A percentile compares a stretch with the other conserved stretches of the same genome.
Conservation (phyloP, 495 filamentous ascomycete genomes). For the Monascus purpureus region DNA sequence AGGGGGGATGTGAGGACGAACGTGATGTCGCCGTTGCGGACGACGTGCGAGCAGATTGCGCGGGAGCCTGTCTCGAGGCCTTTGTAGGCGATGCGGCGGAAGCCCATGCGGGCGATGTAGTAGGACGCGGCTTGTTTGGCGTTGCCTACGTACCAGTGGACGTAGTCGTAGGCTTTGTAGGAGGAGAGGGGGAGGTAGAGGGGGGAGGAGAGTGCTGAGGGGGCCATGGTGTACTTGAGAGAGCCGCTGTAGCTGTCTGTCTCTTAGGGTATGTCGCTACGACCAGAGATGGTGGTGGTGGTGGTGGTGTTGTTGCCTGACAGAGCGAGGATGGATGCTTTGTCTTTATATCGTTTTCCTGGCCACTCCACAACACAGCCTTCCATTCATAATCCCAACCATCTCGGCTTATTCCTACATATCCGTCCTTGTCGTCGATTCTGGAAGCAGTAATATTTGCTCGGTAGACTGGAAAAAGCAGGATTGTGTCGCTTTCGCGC, state of each 20-base stretch:
- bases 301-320: slow-evolving; percentile 2
- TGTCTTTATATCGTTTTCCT: no score
- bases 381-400: no score
- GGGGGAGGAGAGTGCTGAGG: slow-evolving; percentile 46
- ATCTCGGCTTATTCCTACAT: neutral
- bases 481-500: neutral
- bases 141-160: slow-evolving; percentile 91
- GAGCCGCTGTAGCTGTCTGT: no score
- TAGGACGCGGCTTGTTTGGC: slow-evolving; percentile 83
- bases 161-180: slow-evolving; percentile 76
- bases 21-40: slow-evolving; percentile 60
- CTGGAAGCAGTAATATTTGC: no score
- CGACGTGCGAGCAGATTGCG: slow-evolving; percentile 61
- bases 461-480: no score
- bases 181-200: slow-evolving; percentile 28
- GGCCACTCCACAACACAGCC: no score
- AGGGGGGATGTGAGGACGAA: slow-evolving; percentile 80
- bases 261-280: slow-evolving; percentile 4
- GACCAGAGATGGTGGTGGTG: slow-evolving; percentile 1
- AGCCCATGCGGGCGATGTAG: slow-evolving; percentile 76
- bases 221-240: no score
- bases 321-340: no score
- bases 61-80: slow-evolving; percentile 80
- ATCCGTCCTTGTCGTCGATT: neutral
- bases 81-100: slow-evolving; percentile 63